Base-by-base conservation (phyloP, 2,329 filamentous ascomycete genomes). In the Neofusicoccum sp. region DNA sequence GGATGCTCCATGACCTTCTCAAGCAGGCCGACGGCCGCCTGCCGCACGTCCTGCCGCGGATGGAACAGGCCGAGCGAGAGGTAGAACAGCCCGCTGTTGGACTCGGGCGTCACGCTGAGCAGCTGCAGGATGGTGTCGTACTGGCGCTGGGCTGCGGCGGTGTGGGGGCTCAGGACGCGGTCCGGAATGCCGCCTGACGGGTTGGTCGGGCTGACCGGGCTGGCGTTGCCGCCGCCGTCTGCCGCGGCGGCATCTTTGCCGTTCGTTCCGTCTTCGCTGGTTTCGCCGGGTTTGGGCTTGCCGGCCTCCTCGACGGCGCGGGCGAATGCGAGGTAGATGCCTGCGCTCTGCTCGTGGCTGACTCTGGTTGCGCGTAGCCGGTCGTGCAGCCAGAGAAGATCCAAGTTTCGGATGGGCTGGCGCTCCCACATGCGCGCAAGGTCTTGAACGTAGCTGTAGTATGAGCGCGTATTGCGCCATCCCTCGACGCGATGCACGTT, bases 401-500 rank as follows among this genome's bases (percentile, higher is more conserved):
- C 95, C 16, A 96, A 83, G n/a, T 88, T 86, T 67, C 92, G 90
- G 45, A 94, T 83, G 1, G 91, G 89, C 44, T 87, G 64, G 54
- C 72, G 73, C 12, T 72, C 71, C 76, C 76, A 79, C 12, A 67
- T 61, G 31, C 71, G 66, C 34, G 74, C 76, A 0, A 77, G 67
- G 64, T 79, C 76, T 50, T 96, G 92, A 67, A 98, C 94, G 73
- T 92, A 98, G 68, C 91, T 93, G 78, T 96, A 97, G 74, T 99
- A 99, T 71, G 92, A 96, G 65, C 95, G 85, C 1, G 95, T 98
- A 67, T 92, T 96, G 68, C 95, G 88, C 95, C 95, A 99, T 63
- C 94, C 95, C 79, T 99, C 95, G 66, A 99, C 96, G 63, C 95
- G 85, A 63, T 91, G 92, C 50, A 95, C 92, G 65, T 96, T 97